A percentile compares a stretch with the other conserved stretches of the same genome.
These are phyloP conservation scores for Sporothrix brunneoviolacea DNA, from an alignment of 2,329 filamentous ascomycete species.

Conservation along the genomic window DNA sequence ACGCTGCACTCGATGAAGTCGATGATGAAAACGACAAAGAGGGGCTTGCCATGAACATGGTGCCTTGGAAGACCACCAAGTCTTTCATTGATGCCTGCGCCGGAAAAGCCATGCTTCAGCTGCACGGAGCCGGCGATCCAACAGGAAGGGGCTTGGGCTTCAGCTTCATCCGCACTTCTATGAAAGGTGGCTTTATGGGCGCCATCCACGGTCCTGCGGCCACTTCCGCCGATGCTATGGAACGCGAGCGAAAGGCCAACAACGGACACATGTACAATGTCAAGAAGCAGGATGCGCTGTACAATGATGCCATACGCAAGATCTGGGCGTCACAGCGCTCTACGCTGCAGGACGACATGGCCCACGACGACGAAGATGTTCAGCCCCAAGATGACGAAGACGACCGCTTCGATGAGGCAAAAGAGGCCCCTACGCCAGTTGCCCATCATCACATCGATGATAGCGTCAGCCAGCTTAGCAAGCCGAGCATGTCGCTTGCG, in stretches of 20 bases:
- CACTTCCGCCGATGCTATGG: constrained; percentile 74
- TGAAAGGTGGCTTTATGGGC: constrained; percentile 94
- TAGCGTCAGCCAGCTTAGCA: constrained; percentile 70
- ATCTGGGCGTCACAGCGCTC: constrained; percentile 88
- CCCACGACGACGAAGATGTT: constrained; percentile 58
- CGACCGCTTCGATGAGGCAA: constrained; percentile 65
- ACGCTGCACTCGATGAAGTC: constrained; percentile 57
- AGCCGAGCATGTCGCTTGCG: constrained; percentile 58
- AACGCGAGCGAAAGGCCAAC: constrained; percentile 79
- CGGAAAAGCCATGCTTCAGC: constrained; percentile 91
- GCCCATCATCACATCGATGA: constrained; percentile 52
- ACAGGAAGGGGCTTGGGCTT: constrained; percentile 90
- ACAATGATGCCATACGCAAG: constrained; percentile 81
- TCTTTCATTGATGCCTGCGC: constrained; percentile 92
- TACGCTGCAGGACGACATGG: constrained; percentile 65
- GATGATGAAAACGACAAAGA: constrained; percentile 60
- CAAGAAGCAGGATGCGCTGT: constrained; percentile 84
- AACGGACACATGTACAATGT: constrained; percentile 97
- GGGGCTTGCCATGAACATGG: constrained; percentile 79
- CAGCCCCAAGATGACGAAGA: constrained; percentile 54
- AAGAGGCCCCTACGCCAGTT: constrained; percentile 42
- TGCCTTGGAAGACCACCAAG: constrained; percentile 94
- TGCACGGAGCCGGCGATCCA: constrained; percentile 91
- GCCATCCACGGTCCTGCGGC: constrained; percentile 61
- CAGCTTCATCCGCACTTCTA: constrained; percentile 94